Conservation (phyloP, 1,139 yeast species). For the Diutina sp. region DNA sequence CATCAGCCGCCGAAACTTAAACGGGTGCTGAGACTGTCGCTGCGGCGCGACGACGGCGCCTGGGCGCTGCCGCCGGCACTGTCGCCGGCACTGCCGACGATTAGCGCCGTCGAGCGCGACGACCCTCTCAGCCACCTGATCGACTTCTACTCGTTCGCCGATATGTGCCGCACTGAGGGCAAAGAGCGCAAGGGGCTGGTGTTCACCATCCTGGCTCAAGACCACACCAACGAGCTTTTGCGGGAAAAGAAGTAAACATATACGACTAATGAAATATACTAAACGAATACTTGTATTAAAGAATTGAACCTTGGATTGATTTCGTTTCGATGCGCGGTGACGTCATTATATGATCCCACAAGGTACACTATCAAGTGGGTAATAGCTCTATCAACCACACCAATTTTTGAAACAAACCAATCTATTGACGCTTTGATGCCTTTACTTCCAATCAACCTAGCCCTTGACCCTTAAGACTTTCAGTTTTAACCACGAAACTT, state of each 20-base stretch:
- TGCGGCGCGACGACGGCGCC: neutral
- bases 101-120: neutral
- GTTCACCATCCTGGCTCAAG: conserved; percentile 1
- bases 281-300: no score
- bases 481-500: no score
- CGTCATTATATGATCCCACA: no score
- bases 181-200: conserved; percentile 1
- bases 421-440: no score
- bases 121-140: conserved; percentile 8
- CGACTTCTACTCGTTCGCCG: conserved; percentile 22
- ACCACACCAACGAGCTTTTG: neutral
- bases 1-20: neutral
- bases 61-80: neutral
- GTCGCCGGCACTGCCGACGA: neutral
- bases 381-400: no score
- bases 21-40: neutral
- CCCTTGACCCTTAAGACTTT: no score
- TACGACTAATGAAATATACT: neutral
- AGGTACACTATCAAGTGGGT: no score
- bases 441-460: no score
- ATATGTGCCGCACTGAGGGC: conserved; percentile 11
- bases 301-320: no score
- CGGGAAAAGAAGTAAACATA: neutral
- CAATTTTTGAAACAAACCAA: no score
- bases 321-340: no score